Base-by-base conservation (phyloP, 345 rosid species). In the Brassica napus region DNA sequence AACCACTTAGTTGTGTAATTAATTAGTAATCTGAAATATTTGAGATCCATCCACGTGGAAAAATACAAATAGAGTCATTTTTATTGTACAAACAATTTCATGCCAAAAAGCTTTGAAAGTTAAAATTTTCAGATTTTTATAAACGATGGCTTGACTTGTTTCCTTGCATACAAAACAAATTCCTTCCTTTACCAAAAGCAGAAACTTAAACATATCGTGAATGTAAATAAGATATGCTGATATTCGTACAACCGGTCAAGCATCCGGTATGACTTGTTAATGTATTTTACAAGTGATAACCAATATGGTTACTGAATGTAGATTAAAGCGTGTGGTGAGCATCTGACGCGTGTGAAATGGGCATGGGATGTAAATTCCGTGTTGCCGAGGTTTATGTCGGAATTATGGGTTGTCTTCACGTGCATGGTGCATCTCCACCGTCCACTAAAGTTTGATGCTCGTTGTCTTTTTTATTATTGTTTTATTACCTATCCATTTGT, bases 301-400 rank as follows among this genome's bases (percentile, higher is more conserved):
- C 23, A 15, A 18, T n/a, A 4, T 52, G 18, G 66, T 62, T 62
- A 61, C 7, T 18, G 26, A 74, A 73, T 1, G 74, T 34, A 23
- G 3, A 31, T 14, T 12, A 18, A 47, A 1, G 8, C 26, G 67
- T 62, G 64, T 69, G 74, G 31, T 16, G 75, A 68, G 75, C 70
- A 74, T 61, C 35, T 49, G 79, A 58, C 79, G 61, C 79, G 75
- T 79, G 74, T 24, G 79, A 52, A 47, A 62, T 60, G 32, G 66
- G 68, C 76, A 42, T 26, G 69, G 4, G 42, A 10, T 62, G 70
- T 76, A 54, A 84, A 77, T 81, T 69, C 82, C 88, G 86, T 78
- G 92, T 85, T 82, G 90, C 88, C 92, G 85, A 83, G 86, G 85
- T 84, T 74, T 26, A 47, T 85, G 91, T 89, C 87, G 85, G 89